Evolutionary conservation across 2,329 filamentous ascomycete genomes (phyloP), one percentile per base, ranked within the genome.

Genomic region (Penicillium olsonii): DNA sequence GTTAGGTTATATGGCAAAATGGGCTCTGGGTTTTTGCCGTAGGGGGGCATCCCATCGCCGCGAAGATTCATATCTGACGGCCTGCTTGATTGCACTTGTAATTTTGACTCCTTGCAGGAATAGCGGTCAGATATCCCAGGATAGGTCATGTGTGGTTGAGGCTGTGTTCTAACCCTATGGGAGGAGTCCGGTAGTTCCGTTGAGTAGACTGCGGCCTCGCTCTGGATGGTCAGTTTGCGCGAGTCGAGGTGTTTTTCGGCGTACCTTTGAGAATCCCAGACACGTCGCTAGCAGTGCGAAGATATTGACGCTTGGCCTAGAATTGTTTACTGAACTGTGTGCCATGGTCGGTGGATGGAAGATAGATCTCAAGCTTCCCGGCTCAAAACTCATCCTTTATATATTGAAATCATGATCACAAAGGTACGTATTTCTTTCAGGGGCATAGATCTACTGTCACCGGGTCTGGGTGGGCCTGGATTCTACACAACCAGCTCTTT

Each of bases 191-290:
- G 37, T 19, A 38, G 37, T 38, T 38, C 37, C 12, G 19, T 20
- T 26, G 37, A n/a, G 20, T 24, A 38, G n/a, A 5, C 7, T 38
- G 18, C 37, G 24, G 37, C 24, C 18, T 38, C 37, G 37, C 11
- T 22, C 37, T 38, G n/a, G n/a, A 26, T 7, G 10, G 37, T 38
- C 19, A 38, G 37, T 24, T 38, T 38, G 37, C n/a, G 19, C n/a
- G 12, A 10, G 37, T n/a, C 19, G 24, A 38, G 18, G 9, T n/a
- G 5, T n/a, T 22, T 26, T 38, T 38, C 11, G 11, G 18, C 37
- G 24, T 48, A 46, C 44, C 37, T 46, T 40, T 9, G 37, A 40
- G 27, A 38, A 20, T 20, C 37, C 7, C 9, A 46, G 8, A 33
- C 44, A 46, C 3, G 37, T 4, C 19, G 17, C 24, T 34, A 46